Conservation (phyloP, 768 basidiomycete genomes). For the Suillus plorans region DNA sequence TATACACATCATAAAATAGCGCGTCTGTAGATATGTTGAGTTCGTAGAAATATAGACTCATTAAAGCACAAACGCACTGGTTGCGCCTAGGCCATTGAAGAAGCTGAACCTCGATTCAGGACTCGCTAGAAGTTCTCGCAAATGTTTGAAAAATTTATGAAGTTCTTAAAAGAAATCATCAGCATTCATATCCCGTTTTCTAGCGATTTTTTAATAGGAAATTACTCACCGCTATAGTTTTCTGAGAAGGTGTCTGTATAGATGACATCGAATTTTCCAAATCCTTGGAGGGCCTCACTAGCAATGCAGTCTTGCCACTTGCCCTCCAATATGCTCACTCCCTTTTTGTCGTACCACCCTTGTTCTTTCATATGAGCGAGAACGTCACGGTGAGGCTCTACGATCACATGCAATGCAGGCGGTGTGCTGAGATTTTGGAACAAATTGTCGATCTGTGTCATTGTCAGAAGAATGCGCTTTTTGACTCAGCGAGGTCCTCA, state of each 20-base stretch:
- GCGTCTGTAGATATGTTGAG: conserved; percentile 45
- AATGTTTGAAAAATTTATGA: conserved; percentile 73
- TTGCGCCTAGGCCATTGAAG: conserved; percentile 97
- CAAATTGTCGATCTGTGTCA: conserved; percentile 70
- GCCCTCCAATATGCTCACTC: conserved; percentile 81
- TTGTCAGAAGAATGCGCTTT: conserved; percentile 8
- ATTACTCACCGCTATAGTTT: conserved; percentile 60
- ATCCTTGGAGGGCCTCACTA: conserved; percentile 50
- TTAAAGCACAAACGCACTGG: conserved; percentile 53
- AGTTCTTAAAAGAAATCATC: conserved; percentile 45
- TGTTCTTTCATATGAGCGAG: conserved; percentile 72
- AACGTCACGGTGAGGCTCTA: conserved; percentile 94
- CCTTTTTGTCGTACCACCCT: conserved; percentile 78
- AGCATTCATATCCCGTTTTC: neutral
- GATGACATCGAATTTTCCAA: conserved; percentile 83
- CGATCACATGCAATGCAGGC: conserved; percentile 80
- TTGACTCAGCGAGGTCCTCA: conserved; percentile 33
- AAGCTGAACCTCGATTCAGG: conserved; percentile 86
- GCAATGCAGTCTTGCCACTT: conserved; percentile 91
- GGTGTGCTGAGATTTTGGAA: conserved; percentile 65
- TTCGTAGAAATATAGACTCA: neutral
- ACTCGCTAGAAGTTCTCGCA: conserved; percentile 75
- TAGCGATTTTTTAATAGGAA: no score
- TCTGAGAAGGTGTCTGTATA: conserved; percentile 96
- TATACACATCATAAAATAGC: conserved; percentile 90